Conservation (phyloP, 176 grass and related monocot genomes). For the Rhipidocladum racemiflorum region DNA sequence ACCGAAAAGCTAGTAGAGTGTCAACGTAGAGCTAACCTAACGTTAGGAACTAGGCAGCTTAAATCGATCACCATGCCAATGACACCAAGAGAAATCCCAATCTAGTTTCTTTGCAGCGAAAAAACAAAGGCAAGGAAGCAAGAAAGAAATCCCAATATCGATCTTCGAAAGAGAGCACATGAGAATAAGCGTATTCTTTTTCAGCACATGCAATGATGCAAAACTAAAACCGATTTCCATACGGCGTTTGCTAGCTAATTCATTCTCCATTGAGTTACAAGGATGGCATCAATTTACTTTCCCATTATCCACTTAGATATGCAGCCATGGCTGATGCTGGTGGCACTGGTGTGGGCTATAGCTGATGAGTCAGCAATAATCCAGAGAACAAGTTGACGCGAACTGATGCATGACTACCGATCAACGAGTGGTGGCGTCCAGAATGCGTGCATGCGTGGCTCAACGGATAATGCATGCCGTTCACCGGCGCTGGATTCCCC, state of each 20-base stretch:
- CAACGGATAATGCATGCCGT: neutral
- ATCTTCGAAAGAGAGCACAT: neutral
- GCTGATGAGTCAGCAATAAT: neutral
- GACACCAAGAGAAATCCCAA: slow-evolving; percentile 1
- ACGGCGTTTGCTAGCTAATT: too few relatives aligned
- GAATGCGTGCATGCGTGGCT: neutral
- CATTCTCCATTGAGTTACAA: too few relatives aligned
- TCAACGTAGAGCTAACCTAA: slow-evolving; percentile 21
- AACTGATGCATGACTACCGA: neutral
- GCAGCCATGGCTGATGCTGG: neutral
- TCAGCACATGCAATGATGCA: too few relatives aligned
- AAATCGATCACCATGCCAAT: neutral
- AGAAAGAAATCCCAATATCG: neutral
- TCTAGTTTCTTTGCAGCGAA: neutral
- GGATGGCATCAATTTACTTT: neutral
- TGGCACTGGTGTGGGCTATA: neutral
- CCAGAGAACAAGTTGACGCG: neutral
- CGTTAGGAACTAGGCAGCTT: slow-evolving; percentile 23
- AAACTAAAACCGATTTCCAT: too few relatives aligned
- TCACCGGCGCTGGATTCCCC: neutral
- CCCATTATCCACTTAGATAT: neutral
- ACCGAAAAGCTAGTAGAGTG: neutral
- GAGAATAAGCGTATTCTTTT: too few relatives aligned
- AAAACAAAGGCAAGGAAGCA: neutral
- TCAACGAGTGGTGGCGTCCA: neutral